Base-by-base conservation (phyloP, 371 early-diverging fungal species). In the Zopfochytrium polystomum region DNA sequence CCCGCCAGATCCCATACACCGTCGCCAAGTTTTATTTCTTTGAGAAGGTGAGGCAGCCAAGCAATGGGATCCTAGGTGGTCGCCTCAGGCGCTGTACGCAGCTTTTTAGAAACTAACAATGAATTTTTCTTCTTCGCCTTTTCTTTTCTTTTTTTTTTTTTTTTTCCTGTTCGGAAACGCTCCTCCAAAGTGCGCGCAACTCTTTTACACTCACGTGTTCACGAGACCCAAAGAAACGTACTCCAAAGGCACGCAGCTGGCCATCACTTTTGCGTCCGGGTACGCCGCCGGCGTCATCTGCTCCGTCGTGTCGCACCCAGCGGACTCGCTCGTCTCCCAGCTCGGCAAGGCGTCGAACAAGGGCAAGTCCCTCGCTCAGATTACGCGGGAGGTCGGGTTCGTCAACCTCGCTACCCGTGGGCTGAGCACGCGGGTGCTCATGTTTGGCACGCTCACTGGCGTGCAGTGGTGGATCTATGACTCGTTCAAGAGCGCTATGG, bases 221-320 rank as follows among this genome's bases (percentile, higher is more conserved):
- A 76, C 83, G 66, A 82, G 80, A 62, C 89, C 91, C 68, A 88
- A 88, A 70, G 72, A 80, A 42, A 72, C 85, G 60, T 90, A 89
- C 78, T 80, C 80, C 77, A 86, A 87, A 71, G 25, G 69, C 30
- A 81, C 87, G 70, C 91, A 93, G 77, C 80, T 93, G 48, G 85
- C 83, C 51, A 84, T 93, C 60, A 85, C 91, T 68, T 85, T 93
- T 67, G 83, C 84, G 18, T 87, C 90, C 59, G 96, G 96, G 66
- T 86, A 90, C 79, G 84, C 86, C 74, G 95, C 96, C 38, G 96
- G 96, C 68, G 71, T 91, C 62, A 83, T 89, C 63, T 90, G 90
- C 72, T 94, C 97, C 54, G 83, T 94, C 62, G 87, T 95, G 42
- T 93, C 95, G 18, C 96, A 96, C 74, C 96, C 97, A 15, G 96